A percentile compares a stretch with the other conserved stretches of the same genome.
phyloP scores from a whole-genome alignment of 805 yeast genomes.

The Candida adriatica region DNA sequence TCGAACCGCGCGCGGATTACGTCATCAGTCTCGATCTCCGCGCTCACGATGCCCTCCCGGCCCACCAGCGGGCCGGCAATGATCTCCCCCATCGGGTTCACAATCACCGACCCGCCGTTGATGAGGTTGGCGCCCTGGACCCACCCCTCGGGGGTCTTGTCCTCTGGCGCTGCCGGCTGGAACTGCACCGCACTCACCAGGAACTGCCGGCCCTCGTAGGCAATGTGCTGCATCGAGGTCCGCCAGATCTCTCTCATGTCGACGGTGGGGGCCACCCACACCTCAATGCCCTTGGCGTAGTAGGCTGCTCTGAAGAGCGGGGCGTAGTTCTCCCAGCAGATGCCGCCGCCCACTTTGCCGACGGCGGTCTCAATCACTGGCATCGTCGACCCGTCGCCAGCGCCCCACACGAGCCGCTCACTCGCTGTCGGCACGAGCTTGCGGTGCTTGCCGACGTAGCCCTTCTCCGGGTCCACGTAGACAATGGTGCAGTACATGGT shows the following conservation, averaged over 20 bases:
- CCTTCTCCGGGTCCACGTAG: constrained; percentile 32
- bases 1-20: constrained; percentile 35
- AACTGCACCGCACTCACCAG: constrained; percentile 35
- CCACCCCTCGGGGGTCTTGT: constrained; percentile 27
- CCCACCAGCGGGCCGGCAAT: constrained; percentile 37
- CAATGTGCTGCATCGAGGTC: constrained; percentile 35
- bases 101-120: constrained; percentile 35
- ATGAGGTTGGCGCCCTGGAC: constrained; percentile 27
- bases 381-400: constrained; percentile 40
- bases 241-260: constrained; percentile 40
- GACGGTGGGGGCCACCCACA: constrained; percentile 39
- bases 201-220: constrained; percentile 35
- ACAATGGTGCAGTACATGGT: constrained; percentile 36
- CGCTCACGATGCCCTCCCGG: constrained; percentile 33
- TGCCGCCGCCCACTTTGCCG: constrained; percentile 38
- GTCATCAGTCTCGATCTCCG: constrained; percentile 33
- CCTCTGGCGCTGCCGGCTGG: constrained; percentile 26
- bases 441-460: constrained; percentile 36
- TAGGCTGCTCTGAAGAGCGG: constrained; percentile 35
- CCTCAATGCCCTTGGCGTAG: constrained; percentile 36
- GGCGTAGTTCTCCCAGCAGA: constrained; percentile 42
- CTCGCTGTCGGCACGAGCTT: constrained; percentile 39
- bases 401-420: constrained; percentile 40
- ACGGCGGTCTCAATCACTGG: constrained; percentile 29
- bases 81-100: constrained; percentile 36